Conservation (phyloP, 225 moss, liverwort and hornwort genomes). For the Marchantia polymorpha region DNA sequence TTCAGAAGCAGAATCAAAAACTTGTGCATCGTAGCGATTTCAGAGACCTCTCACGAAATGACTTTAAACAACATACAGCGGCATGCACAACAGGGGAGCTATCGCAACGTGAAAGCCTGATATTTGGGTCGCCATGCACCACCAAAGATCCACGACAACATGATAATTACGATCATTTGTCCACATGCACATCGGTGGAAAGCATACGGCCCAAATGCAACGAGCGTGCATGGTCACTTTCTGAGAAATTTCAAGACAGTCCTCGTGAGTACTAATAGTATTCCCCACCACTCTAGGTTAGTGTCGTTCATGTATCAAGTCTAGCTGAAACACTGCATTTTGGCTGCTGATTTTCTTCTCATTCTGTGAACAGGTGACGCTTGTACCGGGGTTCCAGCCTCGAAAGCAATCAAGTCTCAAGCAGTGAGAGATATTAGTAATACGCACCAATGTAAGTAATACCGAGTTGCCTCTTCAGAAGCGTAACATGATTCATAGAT, state of each 20-base stretch:
- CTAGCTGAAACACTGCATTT: too few relatives aligned
- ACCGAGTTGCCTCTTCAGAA: neutral
- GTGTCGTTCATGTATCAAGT: neutral
- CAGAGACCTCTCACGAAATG: neutral
- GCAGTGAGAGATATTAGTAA: conserved; percentile 63
- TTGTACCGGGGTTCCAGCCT: neutral
- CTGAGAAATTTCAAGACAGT: neutral
- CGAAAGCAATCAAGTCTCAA: conserved; percentile 23
- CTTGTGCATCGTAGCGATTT: neutral
- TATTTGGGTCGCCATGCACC: neutral
- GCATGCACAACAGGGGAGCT: neutral
- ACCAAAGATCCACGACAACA: neutral
- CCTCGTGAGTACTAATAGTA: neutral
- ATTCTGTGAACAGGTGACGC: conserved; percentile 1
- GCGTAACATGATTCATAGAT: neutral
- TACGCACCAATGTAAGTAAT: conserved; percentile 57
- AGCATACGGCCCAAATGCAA: conserved; percentile 14
- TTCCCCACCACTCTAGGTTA: neutral
- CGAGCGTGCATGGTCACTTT: conserved; percentile 10
- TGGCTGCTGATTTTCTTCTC: neutral
- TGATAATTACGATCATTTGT: neutral
- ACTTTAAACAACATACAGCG: neutral
- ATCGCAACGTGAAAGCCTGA: neutral
- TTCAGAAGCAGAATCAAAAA: neutral
- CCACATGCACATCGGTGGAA: neutral